phyloP scores from a whole-genome alignment of 768 basidiomycete species.

The Leucosporidium scottii region DNA sequence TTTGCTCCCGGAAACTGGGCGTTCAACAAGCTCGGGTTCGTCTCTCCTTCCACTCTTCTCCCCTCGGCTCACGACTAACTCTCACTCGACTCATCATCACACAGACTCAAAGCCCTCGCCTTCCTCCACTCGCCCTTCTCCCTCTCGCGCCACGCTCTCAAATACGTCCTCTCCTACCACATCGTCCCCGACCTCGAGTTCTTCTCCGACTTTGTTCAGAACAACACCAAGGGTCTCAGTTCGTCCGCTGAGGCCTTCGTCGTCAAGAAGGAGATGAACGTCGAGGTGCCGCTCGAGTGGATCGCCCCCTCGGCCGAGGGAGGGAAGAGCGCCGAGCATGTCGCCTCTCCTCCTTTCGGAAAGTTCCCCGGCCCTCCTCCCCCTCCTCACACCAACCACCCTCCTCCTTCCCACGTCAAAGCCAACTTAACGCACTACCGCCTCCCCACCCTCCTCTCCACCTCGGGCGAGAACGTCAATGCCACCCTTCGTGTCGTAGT shows the following conservation, averaged over 20 bases:
- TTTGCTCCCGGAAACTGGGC: conserved; percentile 21
- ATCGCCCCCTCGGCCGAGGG: no score
- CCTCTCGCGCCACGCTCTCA: conserved; percentile 33
- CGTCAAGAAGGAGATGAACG: neutral
- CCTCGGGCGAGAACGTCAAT: conserved; percentile 10
- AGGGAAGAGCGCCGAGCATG: no score
- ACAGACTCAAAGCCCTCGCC: conserved; percentile 36
- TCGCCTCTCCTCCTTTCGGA: no score
- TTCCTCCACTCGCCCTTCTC: conserved; percentile 44
- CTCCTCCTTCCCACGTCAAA: conserved; percentile 7
- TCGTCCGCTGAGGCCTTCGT: neutral
- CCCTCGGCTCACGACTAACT: no score
- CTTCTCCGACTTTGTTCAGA: conserved; percentile 41
- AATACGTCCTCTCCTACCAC: conserved; percentile 43
- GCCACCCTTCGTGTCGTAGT: conserved; percentile 33
- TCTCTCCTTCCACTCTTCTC: no score
- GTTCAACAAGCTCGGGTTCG: conserved; percentile 20
- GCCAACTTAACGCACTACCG: conserved; percentile 33
- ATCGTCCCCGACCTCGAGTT: conserved; percentile 42
- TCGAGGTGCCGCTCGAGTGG: neutral
- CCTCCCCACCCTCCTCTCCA: conserved; percentile 34
- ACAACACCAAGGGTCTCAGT: conserved; percentile 24
- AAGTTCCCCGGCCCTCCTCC: neutral
- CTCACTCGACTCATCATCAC: no score
- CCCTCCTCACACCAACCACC: neutral